These are phyloP conservation scores for Stephania cephalantha DNA, from an alignment of 164 flowering plant genomes.

Conservation along the genomic window DNA sequence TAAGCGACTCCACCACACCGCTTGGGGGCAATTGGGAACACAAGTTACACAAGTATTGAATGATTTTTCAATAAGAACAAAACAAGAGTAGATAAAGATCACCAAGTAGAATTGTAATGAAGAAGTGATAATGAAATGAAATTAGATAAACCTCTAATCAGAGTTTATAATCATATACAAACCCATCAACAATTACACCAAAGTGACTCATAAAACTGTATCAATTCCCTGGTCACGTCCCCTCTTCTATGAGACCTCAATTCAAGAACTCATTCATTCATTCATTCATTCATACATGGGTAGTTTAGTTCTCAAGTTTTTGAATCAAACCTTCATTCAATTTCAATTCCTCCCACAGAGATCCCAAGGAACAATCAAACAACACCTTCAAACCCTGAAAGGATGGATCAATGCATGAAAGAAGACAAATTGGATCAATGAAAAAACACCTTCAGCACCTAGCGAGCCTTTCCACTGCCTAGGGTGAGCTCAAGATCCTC, in stretches of 20 bases:
- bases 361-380: too few relatives aligned
- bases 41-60: too few relatives aligned
- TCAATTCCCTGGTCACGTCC: neutral
- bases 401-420: too few relatives aligned
- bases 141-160: neutral
- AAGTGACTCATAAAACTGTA: neutral
- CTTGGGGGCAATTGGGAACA: too few relatives aligned
- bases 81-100: too few relatives aligned
- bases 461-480: constrained; percentile 45
- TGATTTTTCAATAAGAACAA: too few relatives aligned
- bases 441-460: too few relatives aligned
- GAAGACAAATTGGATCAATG: too few relatives aligned
- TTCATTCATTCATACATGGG: neutral
- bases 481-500: constrained; percentile 93
- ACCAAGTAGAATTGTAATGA: neutral
- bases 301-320: neutral
- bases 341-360: too few relatives aligned
- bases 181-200: constrained; percentile 4
- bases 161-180: neutral
- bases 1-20: too few relatives aligned
- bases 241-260: neutral
- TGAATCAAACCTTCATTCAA: neutral
- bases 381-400: too few relatives aligned
- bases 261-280: neutral
- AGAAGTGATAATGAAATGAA: neutral